phyloP scores from a whole-genome alignment of 2,329 filamentous ascomycete genomes.

The Hysterium pulicare region DNA sequence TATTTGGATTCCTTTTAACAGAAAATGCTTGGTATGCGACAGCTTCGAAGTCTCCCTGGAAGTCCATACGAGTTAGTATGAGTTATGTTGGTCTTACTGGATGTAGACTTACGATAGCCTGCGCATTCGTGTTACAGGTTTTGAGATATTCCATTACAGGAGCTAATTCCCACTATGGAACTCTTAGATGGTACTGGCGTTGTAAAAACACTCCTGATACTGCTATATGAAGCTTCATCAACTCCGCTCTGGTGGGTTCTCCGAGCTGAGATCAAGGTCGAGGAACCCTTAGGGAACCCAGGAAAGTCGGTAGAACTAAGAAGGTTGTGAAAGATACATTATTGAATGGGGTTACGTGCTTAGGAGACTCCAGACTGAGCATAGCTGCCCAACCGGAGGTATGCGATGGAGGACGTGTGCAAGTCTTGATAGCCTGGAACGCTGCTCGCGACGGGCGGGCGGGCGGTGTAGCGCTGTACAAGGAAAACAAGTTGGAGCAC shows the following conservation, averaged over 20 bases:
- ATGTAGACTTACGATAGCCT: constrained; percentile 31
- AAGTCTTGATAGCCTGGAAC: too few relatives aligned
- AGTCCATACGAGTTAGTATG: neutral
- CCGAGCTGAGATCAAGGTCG: neutral
- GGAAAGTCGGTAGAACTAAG: neutral
- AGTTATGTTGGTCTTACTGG: too few relatives aligned
- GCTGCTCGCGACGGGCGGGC: too few relatives aligned
- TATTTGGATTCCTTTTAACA: constrained; percentile 19
- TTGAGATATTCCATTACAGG: constrained; percentile 40
- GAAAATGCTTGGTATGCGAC: constrained; percentile 36
- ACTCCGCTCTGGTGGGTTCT: constrained; percentile 16
- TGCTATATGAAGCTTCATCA: constrained; percentile 37
- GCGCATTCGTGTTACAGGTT: constrained; percentile 37
- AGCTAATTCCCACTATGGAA: constrained; percentile 33
- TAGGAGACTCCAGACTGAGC: neutral
- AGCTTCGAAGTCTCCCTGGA: constrained; percentile 35
- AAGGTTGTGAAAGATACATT: constrained; percentile 1
- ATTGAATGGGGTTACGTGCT: neutral
- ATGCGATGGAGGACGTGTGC: too few relatives aligned
- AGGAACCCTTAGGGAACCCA: neutral
- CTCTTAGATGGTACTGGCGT: constrained; percentile 35
- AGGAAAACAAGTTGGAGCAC: too few relatives aligned
- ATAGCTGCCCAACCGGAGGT: neutral
- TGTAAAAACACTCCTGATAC: constrained; percentile 30
- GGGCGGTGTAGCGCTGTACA: too few relatives aligned